A percentile compares a stretch with the other conserved stretches of the same genome.
phyloP scores from a whole-genome alignment of 257 asterid species.

The Petrea volubilis region DNA sequence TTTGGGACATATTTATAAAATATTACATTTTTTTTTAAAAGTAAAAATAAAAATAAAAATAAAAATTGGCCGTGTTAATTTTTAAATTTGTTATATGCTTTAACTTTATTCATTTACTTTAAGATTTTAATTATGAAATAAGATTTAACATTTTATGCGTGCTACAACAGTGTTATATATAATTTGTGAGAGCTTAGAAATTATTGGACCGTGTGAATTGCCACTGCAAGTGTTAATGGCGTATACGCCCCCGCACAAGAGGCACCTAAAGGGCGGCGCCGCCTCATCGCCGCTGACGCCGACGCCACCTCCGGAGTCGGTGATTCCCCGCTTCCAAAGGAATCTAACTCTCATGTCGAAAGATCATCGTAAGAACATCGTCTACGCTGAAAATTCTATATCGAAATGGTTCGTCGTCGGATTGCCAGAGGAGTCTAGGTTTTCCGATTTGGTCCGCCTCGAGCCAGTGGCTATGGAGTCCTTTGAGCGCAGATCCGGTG shows the following conservation, averaged over 20 bases:
- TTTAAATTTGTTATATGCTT: too few relatives aligned
- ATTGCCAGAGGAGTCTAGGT: conserved; percentile 27
- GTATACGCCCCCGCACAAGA: conserved; percentile 51
- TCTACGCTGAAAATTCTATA: conserved; percentile 30
- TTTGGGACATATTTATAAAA: too few relatives aligned
- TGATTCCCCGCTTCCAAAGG: conserved; percentile 19
- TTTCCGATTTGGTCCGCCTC: conserved; percentile 31
- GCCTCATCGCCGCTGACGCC: conserved; percentile 28
- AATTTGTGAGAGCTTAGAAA: too few relatives aligned
- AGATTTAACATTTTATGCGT: too few relatives aligned
- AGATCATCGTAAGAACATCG: conserved; percentile 13
- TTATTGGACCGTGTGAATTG: too few relatives aligned
- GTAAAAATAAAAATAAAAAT: too few relatives aligned
- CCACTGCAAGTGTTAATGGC: too few relatives aligned
- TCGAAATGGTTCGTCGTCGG: conserved; percentile 56
- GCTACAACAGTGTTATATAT: too few relatives aligned
- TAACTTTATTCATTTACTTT: too few relatives aligned
- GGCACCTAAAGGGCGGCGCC: conserved; percentile 28
- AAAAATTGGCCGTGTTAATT: too few relatives aligned
- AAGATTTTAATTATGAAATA: too few relatives aligned
- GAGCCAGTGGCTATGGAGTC: conserved; percentile 33
- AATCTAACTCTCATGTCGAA: conserved; percentile 7
- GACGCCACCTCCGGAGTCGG: conserved; percentile 30
- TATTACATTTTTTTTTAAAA: too few relatives aligned
- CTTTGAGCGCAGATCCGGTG: conserved; percentile 20